Evolutionary conservation across 257 asterid genomes (phyloP).

Genomic region (Solanum chaucha): DNA sequence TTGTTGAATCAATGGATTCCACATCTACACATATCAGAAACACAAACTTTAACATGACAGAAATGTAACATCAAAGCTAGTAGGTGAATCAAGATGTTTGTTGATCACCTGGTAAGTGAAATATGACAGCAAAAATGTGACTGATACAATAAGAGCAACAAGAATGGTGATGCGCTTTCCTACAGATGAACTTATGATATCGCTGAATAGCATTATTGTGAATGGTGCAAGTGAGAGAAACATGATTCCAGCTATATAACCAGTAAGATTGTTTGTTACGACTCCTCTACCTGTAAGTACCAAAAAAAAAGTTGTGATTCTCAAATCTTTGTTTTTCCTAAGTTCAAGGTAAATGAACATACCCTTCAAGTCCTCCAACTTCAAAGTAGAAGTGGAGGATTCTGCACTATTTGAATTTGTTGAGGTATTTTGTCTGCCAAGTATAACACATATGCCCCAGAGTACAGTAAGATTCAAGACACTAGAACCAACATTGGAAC

Average conservation of each 20-base stretch:
- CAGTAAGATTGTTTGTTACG: conserved; percentile 18
- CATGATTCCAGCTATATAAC: conserved; percentile 36
- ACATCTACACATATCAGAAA: conserved; percentile 9
- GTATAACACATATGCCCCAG: conserved; percentile 32
- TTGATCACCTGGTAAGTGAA: conserved; percentile 24
- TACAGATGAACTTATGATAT: conserved; percentile 2
- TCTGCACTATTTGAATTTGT: not conserved
- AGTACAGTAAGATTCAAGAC: conserved; percentile 19
- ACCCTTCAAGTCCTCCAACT: not conserved
- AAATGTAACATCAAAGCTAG: not conserved
- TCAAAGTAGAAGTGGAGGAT: not conserved
- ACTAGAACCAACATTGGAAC: conserved; percentile 23
- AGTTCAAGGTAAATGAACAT: not conserved
- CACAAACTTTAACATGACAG: not conserved
- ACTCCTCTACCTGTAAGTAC: conserved; percentile 20
- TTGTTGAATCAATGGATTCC: conserved; percentile 35
- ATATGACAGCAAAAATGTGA: conserved; percentile 18
- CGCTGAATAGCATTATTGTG: conserved; percentile 15
- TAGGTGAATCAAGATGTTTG: not conserved
- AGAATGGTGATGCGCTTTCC: conserved; percentile 17
- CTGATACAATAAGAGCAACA: conserved; percentile 25
- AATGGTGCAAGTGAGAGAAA: conserved; percentile 33
- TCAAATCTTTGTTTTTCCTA: not conserved
- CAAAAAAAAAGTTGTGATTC: not conserved
- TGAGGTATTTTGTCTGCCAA: conserved; percentile 9